These are phyloP conservation scores for Hippophae gyantsensis DNA, from an alignment of 306 rosid genomes.

Conservation along the genomic window DNA sequence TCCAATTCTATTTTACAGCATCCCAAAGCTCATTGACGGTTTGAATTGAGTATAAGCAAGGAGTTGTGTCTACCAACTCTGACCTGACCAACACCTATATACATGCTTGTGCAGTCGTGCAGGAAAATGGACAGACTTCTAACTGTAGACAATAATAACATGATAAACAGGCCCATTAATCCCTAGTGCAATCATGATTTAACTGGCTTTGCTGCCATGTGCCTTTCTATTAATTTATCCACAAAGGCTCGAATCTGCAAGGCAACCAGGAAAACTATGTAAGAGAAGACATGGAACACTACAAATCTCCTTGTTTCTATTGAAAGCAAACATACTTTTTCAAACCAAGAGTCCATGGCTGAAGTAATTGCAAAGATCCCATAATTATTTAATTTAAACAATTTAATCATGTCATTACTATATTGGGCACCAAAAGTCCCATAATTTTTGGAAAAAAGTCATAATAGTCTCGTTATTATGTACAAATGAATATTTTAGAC, in stretches of 20 bases:
- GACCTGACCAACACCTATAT: too few relatives aligned
- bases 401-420: too few relatives aligned
- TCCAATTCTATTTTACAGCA: too few relatives aligned
- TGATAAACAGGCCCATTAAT: conserved; percentile 14
- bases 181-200: conserved; percentile 39
- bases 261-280: conserved; percentile 27
- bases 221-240: conserved; percentile 81
- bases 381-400: too few relatives aligned
- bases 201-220: conserved; percentile 47
- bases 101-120: conserved; percentile 22
- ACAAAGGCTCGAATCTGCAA: conserved; percentile 89
- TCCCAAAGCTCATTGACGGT: too few relatives aligned
- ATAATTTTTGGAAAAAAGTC: too few relatives aligned
- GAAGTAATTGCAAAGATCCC: too few relatives aligned
- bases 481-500: too few relatives aligned
- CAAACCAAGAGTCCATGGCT: not conserved
- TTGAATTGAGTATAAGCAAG: too few relatives aligned
- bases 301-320: not conserved
- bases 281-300: conserved; percentile 2
- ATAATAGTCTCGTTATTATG: too few relatives aligned
- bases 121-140: conserved; percentile 20
- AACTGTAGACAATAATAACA: conserved; percentile 14
- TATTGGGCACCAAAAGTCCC: too few relatives aligned
- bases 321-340: not conserved
- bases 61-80: too few relatives aligned